These are phyloP conservation scores for Jamesozyma jinghongensis DNA, from an alignment of 805 yeast genomes.

Conservation along the genomic window DNA sequence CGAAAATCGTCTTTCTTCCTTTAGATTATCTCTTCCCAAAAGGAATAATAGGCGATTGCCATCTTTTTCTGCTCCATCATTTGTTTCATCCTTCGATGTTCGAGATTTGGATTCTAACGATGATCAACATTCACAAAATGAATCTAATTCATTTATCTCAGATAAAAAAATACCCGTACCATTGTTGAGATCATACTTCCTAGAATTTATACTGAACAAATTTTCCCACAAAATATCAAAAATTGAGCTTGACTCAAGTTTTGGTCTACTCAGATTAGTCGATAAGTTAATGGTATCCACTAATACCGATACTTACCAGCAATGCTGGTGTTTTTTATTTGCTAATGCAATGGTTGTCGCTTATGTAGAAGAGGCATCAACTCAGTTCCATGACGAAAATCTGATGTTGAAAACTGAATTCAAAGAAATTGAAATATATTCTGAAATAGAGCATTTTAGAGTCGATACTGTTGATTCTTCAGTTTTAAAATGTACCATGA, in stretches of 20 bases:
- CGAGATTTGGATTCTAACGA: not conserved
- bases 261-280: slow-evolving; percentile 31
- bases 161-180: slow-evolving; percentile 10
- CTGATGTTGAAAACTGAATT: slow-evolving; percentile 7
- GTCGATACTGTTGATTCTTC: slow-evolving; percentile 20
- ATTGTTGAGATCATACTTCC: slow-evolving; percentile 19
- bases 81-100: no score
- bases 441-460: slow-evolving; percentile 7
- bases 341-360: slow-evolving; percentile 19
- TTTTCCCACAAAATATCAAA: slow-evolving; percentile 15
- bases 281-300: slow-evolving; percentile 29
- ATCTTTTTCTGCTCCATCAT: not conserved
- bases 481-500: slow-evolving; percentile 13
- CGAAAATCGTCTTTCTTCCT: not conserved
- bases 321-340: slow-evolving; percentile 31
- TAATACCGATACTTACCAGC: slow-evolving; percentile 19
- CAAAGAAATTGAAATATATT: slow-evolving; percentile 9
- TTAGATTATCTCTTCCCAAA: not conserved
- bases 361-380: slow-evolving; percentile 4
- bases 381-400: slow-evolving; percentile 1
- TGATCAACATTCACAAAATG: not conserved
- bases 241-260: slow-evolving; percentile 24
- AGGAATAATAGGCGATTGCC: not conserved
- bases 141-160: not conserved
- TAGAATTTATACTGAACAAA: slow-evolving; percentile 15